Evolutionary conservation across 163 green algal species (phyloP), one percentile per base, ranked within the genome.

Genomic region (Volvox carteri): DNA sequence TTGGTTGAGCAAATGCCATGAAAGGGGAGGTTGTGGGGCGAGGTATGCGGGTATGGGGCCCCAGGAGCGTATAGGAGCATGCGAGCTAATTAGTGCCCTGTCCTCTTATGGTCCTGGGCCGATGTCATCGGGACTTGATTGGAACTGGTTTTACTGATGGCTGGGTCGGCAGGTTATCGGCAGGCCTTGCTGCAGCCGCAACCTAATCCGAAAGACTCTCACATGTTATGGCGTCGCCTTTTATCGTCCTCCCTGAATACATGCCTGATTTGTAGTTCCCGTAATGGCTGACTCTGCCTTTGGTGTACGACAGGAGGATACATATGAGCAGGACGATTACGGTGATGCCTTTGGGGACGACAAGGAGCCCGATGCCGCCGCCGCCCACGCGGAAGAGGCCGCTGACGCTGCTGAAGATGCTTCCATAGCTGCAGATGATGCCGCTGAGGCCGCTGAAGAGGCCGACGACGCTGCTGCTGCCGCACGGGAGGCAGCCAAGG

Each of bases 241-340:
- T 42, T 74, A 14, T 4, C 56, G 70, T 35, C 18, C 23, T 25
- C 50, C 50, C 6, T 65, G 54, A 23, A 23, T 65, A 65, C n/a
- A n/a, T n/a, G n/a, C n/a, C n/a, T n/a, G n/a, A n/a, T 65, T 65
- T 65, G 54, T 8, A 12, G 54, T 65, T 65, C 54, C 54, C 25
- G 54, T 12, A 4, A 23, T 65, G 5, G 8, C 54, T 8, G n/a
- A n/a, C n/a, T n/a, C n/a, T n/a, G 7, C 54, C 54, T 65, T 65
- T 65, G 54, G 58, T 30, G 33, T 46, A 2, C 67, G 30, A 78
- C 73, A 84, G 75, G 75, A 70, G 30, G 77, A 73, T 46, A 41
- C 28, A 11, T 67, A 83, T 46, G 74, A 67, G 19, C 48, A 85
- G 30, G 75, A 37, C 30, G 75, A 50, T 50, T 84, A 72, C 54